Conservation (phyloP, 2,329 filamentous ascomycete species). For the Fusarium euwallaceae region DNA sequence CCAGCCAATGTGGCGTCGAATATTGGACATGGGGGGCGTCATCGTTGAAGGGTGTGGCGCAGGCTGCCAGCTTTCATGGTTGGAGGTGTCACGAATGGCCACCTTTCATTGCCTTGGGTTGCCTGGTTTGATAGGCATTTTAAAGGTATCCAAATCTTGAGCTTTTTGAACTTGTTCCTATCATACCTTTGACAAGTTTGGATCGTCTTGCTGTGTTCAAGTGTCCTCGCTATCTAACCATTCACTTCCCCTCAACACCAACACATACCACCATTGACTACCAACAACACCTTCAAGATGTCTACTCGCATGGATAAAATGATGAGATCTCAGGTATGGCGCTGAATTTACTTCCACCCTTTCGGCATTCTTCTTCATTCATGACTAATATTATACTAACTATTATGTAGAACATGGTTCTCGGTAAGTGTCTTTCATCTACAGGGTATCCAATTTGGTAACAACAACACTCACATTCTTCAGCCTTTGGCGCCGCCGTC, state of each 20-base stretch:
- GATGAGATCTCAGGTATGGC: constrained; percentile 44
- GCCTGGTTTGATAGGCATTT: not conserved
- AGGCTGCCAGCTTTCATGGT: not conserved
- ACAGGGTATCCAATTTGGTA: constrained; percentile 34
- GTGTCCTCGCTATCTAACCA: too few relatives aligned
- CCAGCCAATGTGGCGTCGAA: constrained; percentile 4
- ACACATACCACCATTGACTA: not conserved
- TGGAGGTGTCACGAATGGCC: constrained; percentile 30
- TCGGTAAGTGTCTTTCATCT: constrained; percentile 66
- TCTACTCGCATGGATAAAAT: constrained; percentile 41
- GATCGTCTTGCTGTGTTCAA: not conserved
- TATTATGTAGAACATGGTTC: constrained; percentile 70
- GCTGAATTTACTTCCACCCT: too few relatives aligned
- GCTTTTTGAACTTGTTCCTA: too few relatives aligned
- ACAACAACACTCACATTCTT: constrained; percentile 4
- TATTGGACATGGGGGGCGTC: constrained; percentile 5
- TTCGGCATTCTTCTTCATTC: not conserved
- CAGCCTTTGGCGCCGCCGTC: constrained; percentile 38
- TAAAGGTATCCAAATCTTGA: not conserved
- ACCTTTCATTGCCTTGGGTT: constrained; percentile 37
- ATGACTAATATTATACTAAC: constrained; percentile 7
- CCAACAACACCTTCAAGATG: constrained; percentile 22
- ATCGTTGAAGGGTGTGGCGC: constrained; percentile 17
- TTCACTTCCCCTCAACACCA: not conserved
- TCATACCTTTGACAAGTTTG: not conserved